Evolutionary conservation across 768 basidiomycete species (phyloP).

Genomic region (Hypholoma sublateritium): DNA sequence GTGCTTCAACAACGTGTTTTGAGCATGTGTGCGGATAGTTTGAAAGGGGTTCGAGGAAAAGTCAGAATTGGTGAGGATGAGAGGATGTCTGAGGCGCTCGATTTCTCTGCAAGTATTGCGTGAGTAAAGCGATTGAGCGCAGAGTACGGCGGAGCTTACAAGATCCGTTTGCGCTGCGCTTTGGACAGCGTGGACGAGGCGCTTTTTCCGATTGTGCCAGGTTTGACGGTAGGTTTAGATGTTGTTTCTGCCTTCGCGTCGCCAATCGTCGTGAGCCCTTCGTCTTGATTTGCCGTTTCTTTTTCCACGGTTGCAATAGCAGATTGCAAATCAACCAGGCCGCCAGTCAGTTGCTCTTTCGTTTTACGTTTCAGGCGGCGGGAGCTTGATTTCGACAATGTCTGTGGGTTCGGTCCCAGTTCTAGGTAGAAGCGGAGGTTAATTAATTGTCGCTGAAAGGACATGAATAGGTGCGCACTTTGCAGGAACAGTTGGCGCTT

Average conservation of each 20-base stretch:
- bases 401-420: conserved; percentile 47
- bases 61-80: conserved; percentile 64
- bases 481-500: conserved; percentile 71
- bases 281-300: conserved; percentile 16
- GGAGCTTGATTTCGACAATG: conserved; percentile 72
- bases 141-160: conserved; percentile 49
- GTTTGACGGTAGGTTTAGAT: conserved; percentile 26
- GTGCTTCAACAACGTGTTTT: conserved; percentile 72
- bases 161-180: conserved; percentile 61
- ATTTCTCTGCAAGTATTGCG: conserved; percentile 42
- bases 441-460: not conserved
- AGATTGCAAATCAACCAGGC: conserved; percentile 48
- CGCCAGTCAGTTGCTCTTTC: conserved; percentile 56
- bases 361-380: conserved; percentile 72
- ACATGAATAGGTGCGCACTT: conserved; percentile 37
- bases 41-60: conserved; percentile 73
- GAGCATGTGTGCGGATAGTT: conserved; percentile 76
- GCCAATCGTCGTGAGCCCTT: conserved; percentile 10
- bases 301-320: conserved; percentile 57
- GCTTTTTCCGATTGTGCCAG: conserved; percentile 68
- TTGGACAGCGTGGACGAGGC: conserved; percentile 56
- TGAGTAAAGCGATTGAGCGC: not conserved
- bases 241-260: conserved; percentile 18
- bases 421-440: conserved; percentile 18
- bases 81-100: conserved; percentile 69